phyloP scores from a whole-genome alignment of 2,329 filamentous ascomycete genomes.

The Endocalyx cinctus region DNA sequence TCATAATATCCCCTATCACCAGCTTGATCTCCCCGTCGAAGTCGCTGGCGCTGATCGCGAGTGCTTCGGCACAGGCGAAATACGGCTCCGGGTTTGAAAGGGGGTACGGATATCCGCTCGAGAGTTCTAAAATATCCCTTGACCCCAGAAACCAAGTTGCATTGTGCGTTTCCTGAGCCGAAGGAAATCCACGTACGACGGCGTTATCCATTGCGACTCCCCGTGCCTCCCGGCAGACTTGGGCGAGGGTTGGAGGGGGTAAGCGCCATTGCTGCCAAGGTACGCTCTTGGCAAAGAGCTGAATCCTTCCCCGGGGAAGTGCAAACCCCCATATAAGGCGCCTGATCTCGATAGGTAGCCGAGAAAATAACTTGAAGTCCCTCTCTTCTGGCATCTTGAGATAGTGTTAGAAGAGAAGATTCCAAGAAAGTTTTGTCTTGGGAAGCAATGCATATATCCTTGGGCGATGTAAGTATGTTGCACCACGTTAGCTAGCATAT shows the following conservation, averaged over 20 bases:
- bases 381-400: conserved; percentile 16
- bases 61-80: conserved; percentile 18
- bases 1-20: conserved; percentile 13
- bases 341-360: conserved; percentile 22
- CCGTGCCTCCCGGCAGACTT: conserved; percentile 20
- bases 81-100: conserved; percentile 25
- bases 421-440: conserved; percentile 1
- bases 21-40: conserved; percentile 18
- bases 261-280: conserved; percentile 25
- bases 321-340: conserved; percentile 21
- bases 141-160: conserved; percentile 24
- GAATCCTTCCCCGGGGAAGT: conserved; percentile 21
- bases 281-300: conserved; percentile 22
- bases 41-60: conserved; percentile 20
- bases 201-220: conserved; percentile 16
- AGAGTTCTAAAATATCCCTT: conserved; percentile 21
- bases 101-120: conserved; percentile 25
- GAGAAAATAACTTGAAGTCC: conserved; percentile 17
- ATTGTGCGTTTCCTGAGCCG: conserved; percentile 17
- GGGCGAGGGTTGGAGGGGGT: conserved; percentile 17
- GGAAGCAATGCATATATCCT: too few species aligned
- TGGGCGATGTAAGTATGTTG: too few species aligned
- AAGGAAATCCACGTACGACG: conserved; percentile 23
- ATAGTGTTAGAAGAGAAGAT: background rate
- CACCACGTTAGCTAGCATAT: too few species aligned